phyloP scores from a whole-genome alignment of 2,329 filamentous ascomycete species.

The Claviceps fusiformis region DNA sequence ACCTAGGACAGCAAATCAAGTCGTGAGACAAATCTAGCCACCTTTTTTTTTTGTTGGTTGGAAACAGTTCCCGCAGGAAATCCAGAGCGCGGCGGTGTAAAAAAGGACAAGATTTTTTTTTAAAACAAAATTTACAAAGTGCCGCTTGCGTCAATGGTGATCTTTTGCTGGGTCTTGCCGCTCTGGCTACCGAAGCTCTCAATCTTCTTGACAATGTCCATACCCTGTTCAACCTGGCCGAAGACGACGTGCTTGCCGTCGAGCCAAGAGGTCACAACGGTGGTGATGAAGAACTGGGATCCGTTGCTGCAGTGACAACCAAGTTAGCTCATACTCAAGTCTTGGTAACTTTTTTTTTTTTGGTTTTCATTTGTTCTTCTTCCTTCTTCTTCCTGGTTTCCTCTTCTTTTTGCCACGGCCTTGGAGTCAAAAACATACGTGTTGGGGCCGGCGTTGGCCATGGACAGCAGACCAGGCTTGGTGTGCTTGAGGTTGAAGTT shows the following conservation, averaged over 20 bases:
- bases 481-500: slow-evolving; percentile 11
- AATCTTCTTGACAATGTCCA: slow-evolving; percentile 44
- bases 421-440: slow-evolving; percentile 6
- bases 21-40: slow-evolving; percentile 1
- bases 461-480: slow-evolving; percentile 10
- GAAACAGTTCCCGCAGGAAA: no score
- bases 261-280: slow-evolving; percentile 77
- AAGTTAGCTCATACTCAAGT: neutral
- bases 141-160: slow-evolving; percentile 43
- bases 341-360: neutral
- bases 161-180: slow-evolving; percentile 40
- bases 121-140: slow-evolving; percentile 23
- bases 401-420: no score
- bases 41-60: neutral
- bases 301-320: slow-evolving; percentile 55
- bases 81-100: no score
- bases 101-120: no score
- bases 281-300: slow-evolving; percentile 96
- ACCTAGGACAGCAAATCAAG: neutral
- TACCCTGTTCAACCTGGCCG: slow-evolving; percentile 48
- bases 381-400: no score
- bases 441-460: slow-evolving; percentile 12
- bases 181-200: slow-evolving; percentile 42
- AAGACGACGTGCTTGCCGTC: slow-evolving; percentile 77
- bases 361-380: neutral